Evolutionary conservation across 768 basidiomycete genomes (phyloP), one percentile per base, ranked within the genome.

Genomic region (Lactarius pseudohatsudake): DNA sequence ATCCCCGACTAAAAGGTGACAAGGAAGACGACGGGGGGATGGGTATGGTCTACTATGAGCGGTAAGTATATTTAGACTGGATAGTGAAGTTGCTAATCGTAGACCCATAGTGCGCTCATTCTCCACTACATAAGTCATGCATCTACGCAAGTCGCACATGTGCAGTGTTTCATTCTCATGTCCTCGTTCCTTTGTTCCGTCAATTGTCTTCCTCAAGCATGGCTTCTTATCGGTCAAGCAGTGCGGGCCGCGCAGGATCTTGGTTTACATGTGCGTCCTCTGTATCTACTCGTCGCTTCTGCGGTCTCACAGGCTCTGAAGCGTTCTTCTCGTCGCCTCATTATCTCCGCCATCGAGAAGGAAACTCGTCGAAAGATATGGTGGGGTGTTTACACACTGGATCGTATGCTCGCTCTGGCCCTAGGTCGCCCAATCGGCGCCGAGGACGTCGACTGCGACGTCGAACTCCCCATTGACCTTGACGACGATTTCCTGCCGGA

Each of bases 171-270:
- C 75, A 85, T 92, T 68, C 82, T 96, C 63, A 85, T 95, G 83
- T 89, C 94, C 60, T 90, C 93, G 1, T 96, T 94, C 79, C 81
- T 96, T 66, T 95, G 94, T 74, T 94, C 93, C 62, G 84, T 96
- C 71, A 96, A 96, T 73, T 94, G 94, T 74, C 84, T 96, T 60
- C 94, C 94, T 3, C 94, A 95, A 77, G 92, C 94, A 36, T 96
- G 94, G 94, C 85, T 96, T 69, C 82, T 95, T 64, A 85, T 94
- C 62, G 94, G 94, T 53, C 94, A 96, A 75, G 94, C 92, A 28
- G 86, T 96, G 57, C 86, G 94, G 66, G 87, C 87, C 66, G 94
- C 91, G 3, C 94, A 96, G 76, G 94, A 96, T 78, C 81, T 96
- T 50, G 94, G 94, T 55, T 83, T 96, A 71, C 94, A 96, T 79